Evolutionary conservation across 495 filamentous ascomycete genomes (phyloP), one percentile per base, ranked within the genome.

Genomic region (Hypomontagnella monticulosa): DNA sequence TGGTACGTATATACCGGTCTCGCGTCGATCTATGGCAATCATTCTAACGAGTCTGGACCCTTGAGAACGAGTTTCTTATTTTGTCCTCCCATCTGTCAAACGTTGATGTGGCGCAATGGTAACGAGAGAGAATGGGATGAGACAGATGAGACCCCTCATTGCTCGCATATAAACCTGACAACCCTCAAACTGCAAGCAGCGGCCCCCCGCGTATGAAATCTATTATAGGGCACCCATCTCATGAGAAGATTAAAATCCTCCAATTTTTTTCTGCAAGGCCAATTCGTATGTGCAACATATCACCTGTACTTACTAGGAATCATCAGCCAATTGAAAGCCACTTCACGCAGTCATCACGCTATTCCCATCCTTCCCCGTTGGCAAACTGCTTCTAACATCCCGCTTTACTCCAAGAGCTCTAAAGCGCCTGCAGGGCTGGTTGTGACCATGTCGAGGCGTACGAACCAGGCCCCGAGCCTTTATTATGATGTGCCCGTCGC

Each of bases 401-500:
- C 65, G 44, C 30, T 54, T 14, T 57, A 60, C 43, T 44, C 14
- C 30, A 38, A 50, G 11, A 60, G 33, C 34, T 20, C 36, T 36
- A 41, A 6, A 51, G 46, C n/a, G n/a, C 64, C 52, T 20, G 43
- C 33, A 49, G 34, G 53, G 48, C 47, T 51, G 55, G 43, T 51
- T 44, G 60, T 63, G 33, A 66, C 33, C 55, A 65, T 65, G 71
- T 11, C 58, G 5, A 62, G 37, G 16, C 64, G 30, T 41, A 55
- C 32, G 19, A 52, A 30, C 59, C 43, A 59, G 36, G 19, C 32
- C 18, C 37, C 36, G 47, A 44, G 33, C 33, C 51, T 58, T 54
- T 69, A 71, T 66, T 70, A 70, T 52, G 65, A 69, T 51, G 37
- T 52, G 3, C 54, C 68, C 49, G 44, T 61, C 58, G 59, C 56